Conservation (phyloP, 108 stramenopile genomes). For the Cyclostephanos tholiformis region DNA sequence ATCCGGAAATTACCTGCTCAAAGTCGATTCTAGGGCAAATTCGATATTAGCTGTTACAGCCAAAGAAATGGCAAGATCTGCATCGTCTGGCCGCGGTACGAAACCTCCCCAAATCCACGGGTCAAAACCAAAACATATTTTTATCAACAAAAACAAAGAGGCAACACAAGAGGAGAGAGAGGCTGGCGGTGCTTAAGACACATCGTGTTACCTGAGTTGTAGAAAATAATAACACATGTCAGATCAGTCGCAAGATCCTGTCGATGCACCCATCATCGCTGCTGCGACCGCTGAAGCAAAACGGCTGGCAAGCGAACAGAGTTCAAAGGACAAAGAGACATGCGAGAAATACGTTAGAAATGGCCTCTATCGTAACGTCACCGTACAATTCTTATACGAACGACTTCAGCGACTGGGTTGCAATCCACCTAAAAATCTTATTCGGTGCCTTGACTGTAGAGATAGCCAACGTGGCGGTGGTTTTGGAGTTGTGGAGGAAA, state of each 20-base stretch:
- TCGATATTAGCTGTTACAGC: too few species aligned
- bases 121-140: too few species aligned
- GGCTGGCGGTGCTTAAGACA: too few species aligned
- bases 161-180: too few species aligned
- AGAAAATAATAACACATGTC: too few species aligned
- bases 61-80: too few species aligned
- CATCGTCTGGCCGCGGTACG: too few species aligned
- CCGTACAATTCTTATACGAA: constrained; percentile 80
- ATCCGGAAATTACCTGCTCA: too few species aligned
- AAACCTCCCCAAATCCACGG: too few species aligned
- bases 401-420: constrained; percentile 74
- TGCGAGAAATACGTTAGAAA: constrained; percentile 73
- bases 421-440: constrained; percentile 75
- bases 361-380: constrained; percentile 69
- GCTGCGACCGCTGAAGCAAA: neutral
- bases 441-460: constrained; percentile 78
- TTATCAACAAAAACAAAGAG: too few species aligned
- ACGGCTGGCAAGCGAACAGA: constrained; percentile 17
- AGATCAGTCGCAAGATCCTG: neutral
- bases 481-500: constrained; percentile 84
- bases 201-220: too few species aligned
- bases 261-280: neutral
- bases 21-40: too few species aligned
- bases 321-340: constrained; percentile 35
- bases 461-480: constrained; percentile 71